Evolutionary conservation across 306 rosid species (phyloP).

Genomic region (Lathyrus aphaca): DNA sequence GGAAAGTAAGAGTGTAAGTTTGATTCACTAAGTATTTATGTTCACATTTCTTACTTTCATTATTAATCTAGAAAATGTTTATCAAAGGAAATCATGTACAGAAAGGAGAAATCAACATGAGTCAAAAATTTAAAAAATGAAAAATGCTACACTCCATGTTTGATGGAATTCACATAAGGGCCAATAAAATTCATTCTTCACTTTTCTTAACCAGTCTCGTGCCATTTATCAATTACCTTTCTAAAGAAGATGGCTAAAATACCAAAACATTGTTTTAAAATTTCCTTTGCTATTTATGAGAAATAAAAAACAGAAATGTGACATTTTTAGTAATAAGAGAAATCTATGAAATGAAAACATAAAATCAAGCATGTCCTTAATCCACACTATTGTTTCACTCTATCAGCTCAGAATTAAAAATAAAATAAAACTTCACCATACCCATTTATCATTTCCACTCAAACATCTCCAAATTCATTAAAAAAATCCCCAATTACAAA

Average conservation of each 20-base stretch:
- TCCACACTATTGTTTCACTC: not conserved
- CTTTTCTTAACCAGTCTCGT: too few species aligned
- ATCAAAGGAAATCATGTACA: not conserved
- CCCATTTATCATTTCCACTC: not conserved
- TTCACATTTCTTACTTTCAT: not conserved
- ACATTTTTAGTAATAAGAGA: not conserved
- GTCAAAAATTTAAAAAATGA: too few species aligned
- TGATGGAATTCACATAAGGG: too few species aligned
- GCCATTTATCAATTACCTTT: not conserved
- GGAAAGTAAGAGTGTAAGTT: not conserved
- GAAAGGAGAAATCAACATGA: too few species aligned
- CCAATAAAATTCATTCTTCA: too few species aligned
- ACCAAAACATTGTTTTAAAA: not conserved
- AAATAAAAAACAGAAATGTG: not conserved
- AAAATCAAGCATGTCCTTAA: conserved; percentile 6
- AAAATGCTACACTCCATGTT: too few species aligned
- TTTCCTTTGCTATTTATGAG: not conserved
- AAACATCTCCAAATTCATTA: conserved; percentile 13
- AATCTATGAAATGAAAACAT: not conserved
- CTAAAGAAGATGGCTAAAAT: not conserved
- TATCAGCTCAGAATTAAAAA: not conserved
- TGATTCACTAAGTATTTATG: not conserved
- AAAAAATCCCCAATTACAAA: conserved; percentile 2
- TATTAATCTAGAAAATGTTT: not conserved
- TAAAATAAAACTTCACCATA: not conserved